A percentile compares a stretch with the other conserved stretches of the same genome.
These are phyloP conservation scores for Penicillium sp. DNA, from an alignment of 2,329 filamentous ascomycete species.

Conservation along the genomic window DNA sequence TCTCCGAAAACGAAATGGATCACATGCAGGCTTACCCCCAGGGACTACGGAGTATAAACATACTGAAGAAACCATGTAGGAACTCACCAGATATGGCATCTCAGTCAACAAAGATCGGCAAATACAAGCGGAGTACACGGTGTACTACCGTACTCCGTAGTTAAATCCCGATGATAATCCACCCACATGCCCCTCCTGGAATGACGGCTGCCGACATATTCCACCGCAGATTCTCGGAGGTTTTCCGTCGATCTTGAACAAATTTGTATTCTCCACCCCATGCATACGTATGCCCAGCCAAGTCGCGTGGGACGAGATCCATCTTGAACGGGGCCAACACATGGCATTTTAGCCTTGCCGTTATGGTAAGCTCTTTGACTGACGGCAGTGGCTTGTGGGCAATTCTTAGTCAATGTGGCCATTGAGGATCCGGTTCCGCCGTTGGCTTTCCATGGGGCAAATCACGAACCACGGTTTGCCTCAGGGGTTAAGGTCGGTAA, in stretches of 20 bases:
- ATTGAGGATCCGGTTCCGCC: neutral
- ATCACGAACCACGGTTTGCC: neutral
- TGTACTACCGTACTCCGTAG: neutral
- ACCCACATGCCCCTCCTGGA: neutral
- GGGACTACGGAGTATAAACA: too few relatives aligned
- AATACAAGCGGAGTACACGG: neutral
- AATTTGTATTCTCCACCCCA: neutral
- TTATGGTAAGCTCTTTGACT: neutral
- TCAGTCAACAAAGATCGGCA: too few relatives aligned
- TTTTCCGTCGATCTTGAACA: neutral
- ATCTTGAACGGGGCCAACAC: neutral
- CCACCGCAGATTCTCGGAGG: neutral
- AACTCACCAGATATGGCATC: too few relatives aligned
- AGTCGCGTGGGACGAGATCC: neutral
- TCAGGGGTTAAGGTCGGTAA: neutral
- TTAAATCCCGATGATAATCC: neutral
- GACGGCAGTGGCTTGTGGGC: neutral
- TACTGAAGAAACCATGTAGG: too few relatives aligned
- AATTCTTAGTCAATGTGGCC: neutral
- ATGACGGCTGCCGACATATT: neutral
- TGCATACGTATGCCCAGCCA: neutral
- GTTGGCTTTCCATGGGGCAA: neutral
- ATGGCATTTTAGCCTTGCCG: neutral
- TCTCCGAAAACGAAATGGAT: too few relatives aligned
- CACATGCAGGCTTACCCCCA: too few relatives aligned